phyloP scores from a whole-genome alignment of 768 basidiomycete genomes.

The Phallus indusiatus region DNA sequence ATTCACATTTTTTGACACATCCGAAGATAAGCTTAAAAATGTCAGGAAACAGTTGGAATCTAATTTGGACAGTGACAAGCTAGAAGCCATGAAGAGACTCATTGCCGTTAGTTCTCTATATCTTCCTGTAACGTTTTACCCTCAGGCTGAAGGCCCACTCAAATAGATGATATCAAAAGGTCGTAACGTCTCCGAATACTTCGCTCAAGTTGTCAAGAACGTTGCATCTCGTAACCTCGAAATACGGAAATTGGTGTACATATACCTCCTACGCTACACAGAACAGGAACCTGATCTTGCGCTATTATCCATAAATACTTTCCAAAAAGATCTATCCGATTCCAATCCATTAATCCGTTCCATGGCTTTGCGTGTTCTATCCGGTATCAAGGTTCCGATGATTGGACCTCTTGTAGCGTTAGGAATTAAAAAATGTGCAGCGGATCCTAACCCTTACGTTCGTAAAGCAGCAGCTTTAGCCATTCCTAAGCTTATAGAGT shows the following conservation, averaged over 20 bases:
- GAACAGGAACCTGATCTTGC: conserved; percentile 91
- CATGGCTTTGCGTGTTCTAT: conserved; percentile 90
- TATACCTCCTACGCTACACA: conserved; percentile 92
- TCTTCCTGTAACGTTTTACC: background rate
- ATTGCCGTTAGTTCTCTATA: conserved; percentile 63
- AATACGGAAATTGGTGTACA: conserved; percentile 94
- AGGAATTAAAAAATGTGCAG: conserved; percentile 86
- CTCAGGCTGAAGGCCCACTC: background rate
- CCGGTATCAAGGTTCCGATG: conserved; percentile 84
- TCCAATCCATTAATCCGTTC: conserved; percentile 89
- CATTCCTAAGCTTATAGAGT: conserved; percentile 79
- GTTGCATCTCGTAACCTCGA: conserved; percentile 89
- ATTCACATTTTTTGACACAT: conserved; percentile 52
- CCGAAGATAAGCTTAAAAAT: conserved; percentile 76
- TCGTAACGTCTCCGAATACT: conserved; percentile 85
- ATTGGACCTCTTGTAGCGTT: conserved; percentile 79
- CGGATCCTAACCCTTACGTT: conserved; percentile 90
- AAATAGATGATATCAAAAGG: conserved; percentile 83
- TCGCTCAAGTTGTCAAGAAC: conserved; percentile 95
- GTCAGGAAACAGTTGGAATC: conserved; percentile 84
- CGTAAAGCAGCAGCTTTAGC: conserved; percentile 88
- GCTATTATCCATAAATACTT: conserved; percentile 93
- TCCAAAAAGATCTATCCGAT: conserved; percentile 93
- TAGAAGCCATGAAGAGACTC: conserved; percentile 92
- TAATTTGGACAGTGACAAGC: conserved; percentile 77